Evolutionary conservation across 371 early-diverging fungal species (phyloP).

Genomic region (Quaeritorhiza haematococci): DNA sequence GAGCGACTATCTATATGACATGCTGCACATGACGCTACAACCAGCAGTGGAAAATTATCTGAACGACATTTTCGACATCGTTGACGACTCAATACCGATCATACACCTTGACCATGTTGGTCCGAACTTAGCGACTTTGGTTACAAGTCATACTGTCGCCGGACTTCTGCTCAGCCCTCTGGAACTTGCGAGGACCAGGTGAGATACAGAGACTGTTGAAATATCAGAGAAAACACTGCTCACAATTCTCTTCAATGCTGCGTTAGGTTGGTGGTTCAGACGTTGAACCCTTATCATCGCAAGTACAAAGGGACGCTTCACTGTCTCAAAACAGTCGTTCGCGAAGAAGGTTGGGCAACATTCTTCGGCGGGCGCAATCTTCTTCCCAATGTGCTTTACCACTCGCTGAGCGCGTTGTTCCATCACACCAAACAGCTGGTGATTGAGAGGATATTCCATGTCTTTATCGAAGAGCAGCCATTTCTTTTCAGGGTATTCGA

Average conservation of each 20-base stretch:
- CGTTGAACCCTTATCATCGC: conserved; percentile 30
- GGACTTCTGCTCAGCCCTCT: conserved; percentile 37
- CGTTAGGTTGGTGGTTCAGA: conserved; percentile 33
- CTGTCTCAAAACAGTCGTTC: conserved; percentile 65
- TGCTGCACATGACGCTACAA: background rate
- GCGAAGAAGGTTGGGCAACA: conserved; percentile 71
- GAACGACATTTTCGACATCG: conserved; percentile 20
- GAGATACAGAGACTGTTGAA: too few species aligned
- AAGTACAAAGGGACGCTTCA: conserved; percentile 66
- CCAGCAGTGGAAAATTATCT: conserved; percentile 5
- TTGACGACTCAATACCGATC: conserved; percentile 27
- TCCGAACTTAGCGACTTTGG: conserved; percentile 19
- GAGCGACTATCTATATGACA: conserved; percentile 1
- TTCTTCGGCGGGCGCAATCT: conserved; percentile 58
- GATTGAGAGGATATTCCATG: conserved; percentile 60
- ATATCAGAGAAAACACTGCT: too few species aligned
- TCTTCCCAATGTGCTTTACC: conserved; percentile 71
- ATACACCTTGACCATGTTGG: conserved; percentile 17
- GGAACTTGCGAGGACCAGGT: conserved; percentile 39
- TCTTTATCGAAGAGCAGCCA: conserved; percentile 62
- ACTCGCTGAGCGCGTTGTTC: conserved; percentile 67
- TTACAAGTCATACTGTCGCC: conserved; percentile 33
- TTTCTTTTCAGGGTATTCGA: conserved; percentile 60
- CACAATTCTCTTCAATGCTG: background rate
- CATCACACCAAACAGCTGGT: conserved; percentile 60